Evolutionary conservation across 2,329 filamentous ascomycete species (phyloP).

Genomic region (Trichoderma koningii): DNA sequence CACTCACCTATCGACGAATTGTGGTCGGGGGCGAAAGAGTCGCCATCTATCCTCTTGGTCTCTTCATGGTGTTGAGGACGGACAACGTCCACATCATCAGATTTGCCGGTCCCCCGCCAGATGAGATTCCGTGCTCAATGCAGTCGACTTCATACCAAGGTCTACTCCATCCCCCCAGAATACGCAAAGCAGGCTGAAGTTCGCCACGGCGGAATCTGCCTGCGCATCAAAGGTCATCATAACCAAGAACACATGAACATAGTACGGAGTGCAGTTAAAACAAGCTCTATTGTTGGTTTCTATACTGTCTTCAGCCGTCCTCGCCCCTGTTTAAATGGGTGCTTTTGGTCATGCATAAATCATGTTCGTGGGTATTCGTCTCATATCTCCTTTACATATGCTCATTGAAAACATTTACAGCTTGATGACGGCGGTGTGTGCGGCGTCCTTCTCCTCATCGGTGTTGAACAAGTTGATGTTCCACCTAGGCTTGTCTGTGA

Average conservation of each 20-base stretch:
- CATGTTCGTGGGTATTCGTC: slow-evolving; percentile 16
- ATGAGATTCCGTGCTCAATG: neutral
- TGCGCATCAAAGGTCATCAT: no score
- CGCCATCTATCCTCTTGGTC: neutral
- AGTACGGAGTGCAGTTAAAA: no score
- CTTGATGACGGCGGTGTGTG: slow-evolving; percentile 50
- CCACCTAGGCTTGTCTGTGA: slow-evolving; percentile 54
- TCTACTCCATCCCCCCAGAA: no score
- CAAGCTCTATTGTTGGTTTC: no score
- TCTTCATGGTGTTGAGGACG: neutral
- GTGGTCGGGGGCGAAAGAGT: neutral
- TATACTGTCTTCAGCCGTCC: no score
- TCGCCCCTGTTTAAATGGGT: no score
- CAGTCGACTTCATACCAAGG: no score
- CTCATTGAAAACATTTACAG: slow-evolving; percentile 4
- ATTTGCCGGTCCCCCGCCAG: neutral
- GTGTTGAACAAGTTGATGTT: slow-evolving; percentile 59
- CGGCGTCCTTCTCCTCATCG: slow-evolving; percentile 53
- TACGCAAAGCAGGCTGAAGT: no score
- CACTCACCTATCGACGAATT: neutral
- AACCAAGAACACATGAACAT: no score
- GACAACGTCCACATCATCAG: neutral
- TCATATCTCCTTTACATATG: neutral
- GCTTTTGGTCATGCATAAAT: no score
- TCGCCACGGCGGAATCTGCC: no score